A percentile compares a stretch with the other conserved stretches of the same genome.
These are phyloP conservation scores for Knufia fluminis DNA, from an alignment of 2,329 filamentous ascomycete genomes.

Conservation along the genomic window DNA sequence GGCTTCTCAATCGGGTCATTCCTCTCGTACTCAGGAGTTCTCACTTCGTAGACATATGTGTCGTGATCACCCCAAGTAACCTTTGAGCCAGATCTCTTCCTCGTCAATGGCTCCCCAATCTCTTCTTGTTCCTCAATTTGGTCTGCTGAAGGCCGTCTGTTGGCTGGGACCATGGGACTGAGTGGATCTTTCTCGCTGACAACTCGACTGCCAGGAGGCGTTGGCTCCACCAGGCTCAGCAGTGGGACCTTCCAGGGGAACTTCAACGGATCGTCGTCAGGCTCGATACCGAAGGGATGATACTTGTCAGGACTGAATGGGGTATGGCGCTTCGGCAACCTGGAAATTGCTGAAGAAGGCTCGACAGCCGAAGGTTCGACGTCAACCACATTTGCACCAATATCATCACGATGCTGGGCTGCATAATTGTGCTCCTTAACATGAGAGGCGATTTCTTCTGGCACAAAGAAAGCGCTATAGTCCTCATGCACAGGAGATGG, in stretches of 20 bases:
- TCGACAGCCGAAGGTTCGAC: conserved; percentile 14
- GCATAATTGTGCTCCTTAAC: conserved; percentile 29
- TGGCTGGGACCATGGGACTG: neutral
- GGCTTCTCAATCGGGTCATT: conserved; percentile 19
- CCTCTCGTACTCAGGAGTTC: conserved; percentile 44
- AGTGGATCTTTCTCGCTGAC: conserved; percentile 24
- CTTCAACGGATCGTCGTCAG: conserved; percentile 18
- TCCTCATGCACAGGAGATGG: conserved; percentile 32
- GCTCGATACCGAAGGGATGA: conserved; percentile 17
- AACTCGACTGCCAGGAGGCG: conserved; percentile 43
- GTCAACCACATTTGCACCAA: conserved; percentile 19
- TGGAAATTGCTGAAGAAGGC: neutral
- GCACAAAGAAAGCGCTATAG: conserved; percentile 36
- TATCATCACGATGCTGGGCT: conserved; percentile 17
- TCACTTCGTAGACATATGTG: conserved; percentile 54
- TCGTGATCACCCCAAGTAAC: conserved; percentile 59
- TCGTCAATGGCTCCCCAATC: conserved; percentile 34
- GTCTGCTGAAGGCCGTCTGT: neutral
- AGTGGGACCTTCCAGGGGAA: conserved; percentile 40
- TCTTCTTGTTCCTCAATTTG: conserved; percentile 26
- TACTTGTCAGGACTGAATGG: conserved; percentile 20
- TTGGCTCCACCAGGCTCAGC: conserved; percentile 50
- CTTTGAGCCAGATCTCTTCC: conserved; percentile 39
- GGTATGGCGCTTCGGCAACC: conserved; percentile 8
- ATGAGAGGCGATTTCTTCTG: conserved; percentile 32